Conservation (phyloP, 352 stramenopile species). For the Globisporangium cederbergense region DNA sequence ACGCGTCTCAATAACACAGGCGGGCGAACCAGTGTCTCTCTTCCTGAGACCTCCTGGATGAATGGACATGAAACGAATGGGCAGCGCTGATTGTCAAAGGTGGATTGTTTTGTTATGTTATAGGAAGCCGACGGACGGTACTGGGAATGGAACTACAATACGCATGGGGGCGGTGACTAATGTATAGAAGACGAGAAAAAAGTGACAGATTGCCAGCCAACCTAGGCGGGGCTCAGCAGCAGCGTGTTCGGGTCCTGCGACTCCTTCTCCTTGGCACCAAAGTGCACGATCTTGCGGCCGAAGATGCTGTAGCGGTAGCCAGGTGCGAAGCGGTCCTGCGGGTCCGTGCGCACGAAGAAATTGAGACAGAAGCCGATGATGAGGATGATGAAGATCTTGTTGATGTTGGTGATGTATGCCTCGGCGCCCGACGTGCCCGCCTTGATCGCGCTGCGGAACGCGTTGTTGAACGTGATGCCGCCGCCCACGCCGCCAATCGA, state of each 20-base stretch:
- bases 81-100: no score
- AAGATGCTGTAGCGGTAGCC: constrained; percentile 63
- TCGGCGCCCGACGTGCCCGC: constrained; percentile 32
- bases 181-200: no score
- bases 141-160: no score
- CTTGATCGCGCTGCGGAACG: constrained; percentile 42
- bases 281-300: constrained; percentile 55
- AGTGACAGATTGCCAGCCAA: no score
- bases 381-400: constrained; percentile 61
- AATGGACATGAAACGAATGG: no score
- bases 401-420: constrained; percentile 61
- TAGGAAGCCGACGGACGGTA: no score
- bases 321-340: constrained; percentile 54
- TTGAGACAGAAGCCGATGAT: constrained; percentile 50
- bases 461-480: constrained; percentile 66
- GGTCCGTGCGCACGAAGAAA: constrained; percentile 67
- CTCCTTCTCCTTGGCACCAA: constrained; percentile 30
- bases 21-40: no score
- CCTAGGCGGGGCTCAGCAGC: constrained; percentile 11
- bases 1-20: no score
- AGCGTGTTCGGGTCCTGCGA: constrained; percentile 18
- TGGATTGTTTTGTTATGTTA: no score
- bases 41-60: no score
- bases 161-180: no score
- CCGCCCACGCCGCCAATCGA: constrained; percentile 71